Evolutionary conservation across 2,329 filamentous ascomycete species (phyloP), one percentile per base, ranked within the genome.

Genomic region (Nemania sp.): DNA sequence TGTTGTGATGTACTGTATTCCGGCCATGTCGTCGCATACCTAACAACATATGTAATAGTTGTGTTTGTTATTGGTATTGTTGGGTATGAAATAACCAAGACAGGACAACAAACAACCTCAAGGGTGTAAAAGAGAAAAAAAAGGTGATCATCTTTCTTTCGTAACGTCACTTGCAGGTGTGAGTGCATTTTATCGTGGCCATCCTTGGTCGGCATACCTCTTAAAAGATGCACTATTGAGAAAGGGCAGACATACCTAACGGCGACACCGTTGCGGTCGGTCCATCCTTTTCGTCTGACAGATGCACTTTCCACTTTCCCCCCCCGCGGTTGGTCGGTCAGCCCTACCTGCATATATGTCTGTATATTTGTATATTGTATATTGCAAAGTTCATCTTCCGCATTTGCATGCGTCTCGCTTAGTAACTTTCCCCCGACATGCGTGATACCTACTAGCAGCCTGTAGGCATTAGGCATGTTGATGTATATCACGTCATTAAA

Each of bases 361-460:
- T n/a, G n/a, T n/a, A n/a, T n/a, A n/a, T n/a, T n/a, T 7, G 41
- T 20, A 45, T 45, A 45, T 35, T 6, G 32, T 47, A 41, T 66
- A 41, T 66, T 66, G 13, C 38, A 29, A 20, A 6, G 32, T 35
- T 29, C 7, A 32, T 43, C 24, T 58, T 53, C 24, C 45, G 62
- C 62, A 58, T 32, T 35, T 55, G 32, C 53, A 52, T 67, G 58
- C 52, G 38, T 53, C 10, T 62, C 27, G 49, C 59, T 20, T 59
- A 54, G 32, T 52, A 41, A 53, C 24, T 27, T 22, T 45, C 20
- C 64, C 18, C 35, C 27, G 27, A 38, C 26, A 43, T 62, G 47
- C 20, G 54, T 43, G 47, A 47, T 45, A 47, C n/a, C 24, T 52
- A 29, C 41, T 57, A 57, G 11, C 29, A 45, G 41, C 24, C 7